phyloP scores from a whole-genome alignment of 1,139 yeast species.

The Trichomonascaceae sp. region DNA sequence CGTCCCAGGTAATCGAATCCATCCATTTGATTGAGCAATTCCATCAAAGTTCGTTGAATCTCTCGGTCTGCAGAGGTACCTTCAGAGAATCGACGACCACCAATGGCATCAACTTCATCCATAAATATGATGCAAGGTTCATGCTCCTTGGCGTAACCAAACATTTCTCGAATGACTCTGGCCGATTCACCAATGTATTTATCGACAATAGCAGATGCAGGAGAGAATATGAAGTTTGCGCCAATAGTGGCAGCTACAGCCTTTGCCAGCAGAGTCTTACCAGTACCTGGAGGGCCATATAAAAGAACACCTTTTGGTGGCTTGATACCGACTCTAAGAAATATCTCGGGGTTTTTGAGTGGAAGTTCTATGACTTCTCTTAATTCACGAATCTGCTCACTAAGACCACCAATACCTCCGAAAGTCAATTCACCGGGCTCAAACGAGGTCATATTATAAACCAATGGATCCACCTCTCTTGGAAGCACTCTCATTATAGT shows the following conservation, averaged over 20 bases:
- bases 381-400: conserved; percentile 91
- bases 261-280: conserved; percentile 90
- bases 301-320: conserved; percentile 97
- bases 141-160: conserved; percentile 95
- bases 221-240: conserved; percentile 94
- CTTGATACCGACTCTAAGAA: conserved; percentile 91
- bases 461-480: conserved; percentile 96
- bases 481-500: conserved; percentile 97
- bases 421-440: conserved; percentile 96
- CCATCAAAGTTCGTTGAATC: conserved; percentile 98
- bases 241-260: conserved; percentile 99
- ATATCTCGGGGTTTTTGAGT: conserved; percentile 92
- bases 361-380: conserved; percentile 98
- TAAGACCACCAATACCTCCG: conserved; percentile 94
- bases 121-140: conserved; percentile 98
- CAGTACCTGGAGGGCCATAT: conserved; percentile 99
- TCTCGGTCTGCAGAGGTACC: conserved; percentile 99
- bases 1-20: conserved; percentile 97
- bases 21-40: conserved; percentile 95
- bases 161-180: conserved; percentile 95
- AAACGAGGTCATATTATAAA: conserved; percentile 96
- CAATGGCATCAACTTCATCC: conserved; percentile 99
- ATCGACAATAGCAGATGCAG: conserved; percentile 97
- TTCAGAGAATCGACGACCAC: conserved; percentile 96
- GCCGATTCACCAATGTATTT: conserved; percentile 99